A percentile compares a stretch with the other conserved stretches of the same genome.
Conservation (phyloP, 345 rosid species). For the Murraya paniculata region DNA sequence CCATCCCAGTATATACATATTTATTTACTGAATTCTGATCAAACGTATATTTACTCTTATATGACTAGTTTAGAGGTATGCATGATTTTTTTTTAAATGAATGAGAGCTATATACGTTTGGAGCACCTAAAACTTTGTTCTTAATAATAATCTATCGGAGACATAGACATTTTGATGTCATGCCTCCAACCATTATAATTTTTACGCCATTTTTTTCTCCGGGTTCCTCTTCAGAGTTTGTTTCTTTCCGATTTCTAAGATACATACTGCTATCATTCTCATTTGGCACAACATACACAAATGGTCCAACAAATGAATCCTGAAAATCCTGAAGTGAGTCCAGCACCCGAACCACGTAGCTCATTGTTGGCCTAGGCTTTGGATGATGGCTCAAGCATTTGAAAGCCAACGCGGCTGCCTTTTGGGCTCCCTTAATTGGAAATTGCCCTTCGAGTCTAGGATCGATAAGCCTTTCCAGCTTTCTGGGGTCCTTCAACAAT, state of each 20-base stretch:
- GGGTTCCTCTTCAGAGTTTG: slow-evolving; percentile 4
- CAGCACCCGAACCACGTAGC: slow-evolving; percentile 50
- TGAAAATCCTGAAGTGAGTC: slow-evolving; percentile 60
- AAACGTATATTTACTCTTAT: too few relatives aligned
- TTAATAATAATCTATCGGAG: slow-evolving; percentile 30
- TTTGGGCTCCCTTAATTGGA: slow-evolving; percentile 49
- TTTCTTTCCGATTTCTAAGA: slow-evolving; percentile 3
- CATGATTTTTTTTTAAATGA: too few relatives aligned
- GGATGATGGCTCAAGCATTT: slow-evolving; percentile 66
- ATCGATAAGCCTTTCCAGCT: slow-evolving; percentile 54
- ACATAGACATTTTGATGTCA: slow-evolving; percentile 23
- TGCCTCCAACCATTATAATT: slow-evolving; percentile 14
- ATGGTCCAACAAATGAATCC: slow-evolving; percentile 30
- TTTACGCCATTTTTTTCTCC: background rate
- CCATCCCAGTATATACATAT: too few relatives aligned
- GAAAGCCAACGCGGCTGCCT: slow-evolving; percentile 51
- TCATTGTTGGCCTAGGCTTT: slow-evolving; percentile 64
- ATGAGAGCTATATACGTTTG: background rate
- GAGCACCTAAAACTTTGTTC: background rate
- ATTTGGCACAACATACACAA: slow-evolving; percentile 46
- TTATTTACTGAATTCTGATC: too few relatives aligned
- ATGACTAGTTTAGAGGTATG: too few relatives aligned
- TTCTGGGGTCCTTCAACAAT: slow-evolving; percentile 45
- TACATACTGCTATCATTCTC: slow-evolving; percentile 20
- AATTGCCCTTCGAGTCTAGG: slow-evolving; percentile 59